These are phyloP conservation scores for Aphanomyces astaci DNA, from an alignment of 352 stramenopile species.

Conservation along the genomic window DNA sequence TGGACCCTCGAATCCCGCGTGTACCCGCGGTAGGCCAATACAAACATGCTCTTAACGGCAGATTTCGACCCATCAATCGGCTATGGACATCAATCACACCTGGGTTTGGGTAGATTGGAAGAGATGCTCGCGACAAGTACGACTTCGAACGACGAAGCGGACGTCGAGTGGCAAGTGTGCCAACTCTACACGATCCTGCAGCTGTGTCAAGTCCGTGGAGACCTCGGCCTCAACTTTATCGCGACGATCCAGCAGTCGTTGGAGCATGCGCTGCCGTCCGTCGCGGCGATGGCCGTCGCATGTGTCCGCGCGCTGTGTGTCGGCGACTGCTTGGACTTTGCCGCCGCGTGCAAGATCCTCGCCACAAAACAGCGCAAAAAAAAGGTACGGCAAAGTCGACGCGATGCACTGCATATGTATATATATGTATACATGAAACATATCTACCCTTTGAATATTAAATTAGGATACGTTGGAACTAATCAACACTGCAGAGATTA, in stretches of 20 bases:
- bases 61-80: too few relatives aligned
- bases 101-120: constrained; percentile 3
- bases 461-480: too few relatives aligned
- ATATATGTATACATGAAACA: too few relatives aligned
- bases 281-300: constrained; percentile 57
- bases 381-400: too few relatives aligned
- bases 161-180: constrained; percentile 36
- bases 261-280: constrained; percentile 40
- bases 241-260: constrained; percentile 45
- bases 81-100: neutral
- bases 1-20: constrained; percentile 60
- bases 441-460: too few relatives aligned
- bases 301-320: constrained; percentile 48
- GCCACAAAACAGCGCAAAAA: constrained; percentile 57
- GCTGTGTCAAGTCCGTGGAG: constrained; percentile 52
- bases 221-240: constrained; percentile 65
- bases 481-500: too few relatives aligned
- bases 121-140: constrained; percentile 23
- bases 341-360: constrained; percentile 68
- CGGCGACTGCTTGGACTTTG: constrained; percentile 65
- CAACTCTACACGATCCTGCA: constrained; percentile 53
- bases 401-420: too few relatives aligned
- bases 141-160: constrained; percentile 24
- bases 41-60: too few relatives aligned
- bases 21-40: constrained; percentile 53